Percentiles rank a stretch among this genome's conserved stretches.
These are phyloP conservation scores for Verticillium nubilum DNA, from an alignment of 2,329 filamentous ascomycete species.

Conservation along the genomic window DNA sequence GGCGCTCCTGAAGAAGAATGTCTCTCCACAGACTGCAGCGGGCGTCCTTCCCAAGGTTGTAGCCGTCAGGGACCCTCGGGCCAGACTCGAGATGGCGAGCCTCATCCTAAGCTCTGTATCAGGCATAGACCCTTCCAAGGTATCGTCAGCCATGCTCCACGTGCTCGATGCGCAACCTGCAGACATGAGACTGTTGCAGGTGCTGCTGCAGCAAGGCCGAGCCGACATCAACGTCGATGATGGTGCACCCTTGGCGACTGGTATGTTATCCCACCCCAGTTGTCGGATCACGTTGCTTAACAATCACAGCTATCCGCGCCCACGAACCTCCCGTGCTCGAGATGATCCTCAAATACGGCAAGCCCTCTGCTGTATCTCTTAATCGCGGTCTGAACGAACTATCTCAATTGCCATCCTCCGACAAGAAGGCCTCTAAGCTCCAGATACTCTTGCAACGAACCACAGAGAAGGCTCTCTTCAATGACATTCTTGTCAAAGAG, in stretches of 20 bases:
- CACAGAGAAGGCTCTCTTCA: conserved; percentile 36
- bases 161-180: conserved; percentile 38
- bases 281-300: not conserved
- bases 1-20: conserved; percentile 37
- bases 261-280: conserved; percentile 15
- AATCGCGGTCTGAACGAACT: conserved; percentile 36
- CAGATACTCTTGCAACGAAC: conserved; percentile 38
- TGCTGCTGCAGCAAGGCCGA: conserved; percentile 44
- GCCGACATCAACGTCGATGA: conserved; percentile 47
- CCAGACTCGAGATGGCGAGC: conserved; percentile 39
- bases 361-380: conserved; percentile 37
- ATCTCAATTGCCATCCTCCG: conserved; percentile 34
- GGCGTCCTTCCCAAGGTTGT: conserved; percentile 44
- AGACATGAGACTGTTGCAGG: conserved; percentile 42
- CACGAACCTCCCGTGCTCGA: conserved; percentile 43
- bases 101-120: conserved; percentile 42
- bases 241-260: conserved; percentile 34
- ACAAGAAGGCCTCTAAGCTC: conserved; percentile 44
- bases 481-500: conserved; percentile 43
- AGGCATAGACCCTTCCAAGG: conserved; percentile 32
- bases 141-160: conserved; percentile 35
- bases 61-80: conserved; percentile 32
- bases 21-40: conserved; percentile 39
- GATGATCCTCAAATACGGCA: conserved; percentile 38
- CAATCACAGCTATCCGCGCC: conserved; percentile 29